Evolutionary conservation across 2,329 filamentous ascomycete species (phyloP).

Genomic region (Claviceps humidiphila): DNA sequence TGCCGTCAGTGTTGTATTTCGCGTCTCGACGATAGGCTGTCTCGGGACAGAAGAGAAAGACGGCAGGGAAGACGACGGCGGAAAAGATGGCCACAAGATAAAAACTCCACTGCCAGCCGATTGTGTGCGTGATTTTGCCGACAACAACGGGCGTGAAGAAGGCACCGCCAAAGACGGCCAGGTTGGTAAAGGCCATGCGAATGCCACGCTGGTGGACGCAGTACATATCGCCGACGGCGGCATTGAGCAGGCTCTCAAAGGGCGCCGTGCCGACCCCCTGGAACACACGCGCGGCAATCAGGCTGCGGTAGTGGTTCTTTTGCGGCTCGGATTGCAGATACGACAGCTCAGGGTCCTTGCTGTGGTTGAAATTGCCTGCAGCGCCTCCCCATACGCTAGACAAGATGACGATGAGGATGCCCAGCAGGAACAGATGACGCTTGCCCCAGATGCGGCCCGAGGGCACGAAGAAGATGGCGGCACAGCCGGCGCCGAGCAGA

Average conservation of each 20-base stretch:
- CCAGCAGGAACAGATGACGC: conserved; percentile 72
- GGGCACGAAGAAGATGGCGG: conserved; percentile 75
- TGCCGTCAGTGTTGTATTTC: conserved; percentile 42
- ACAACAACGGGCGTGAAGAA: conserved; percentile 76
- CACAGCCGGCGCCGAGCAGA: conserved; percentile 67
- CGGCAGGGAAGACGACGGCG: conserved; percentile 51
- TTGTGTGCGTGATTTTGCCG: conserved; percentile 63
- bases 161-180: conserved; percentile 43
- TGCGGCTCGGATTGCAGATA: conserved; percentile 2
- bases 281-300: conserved; percentile 67
- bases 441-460: conserved; percentile 87
- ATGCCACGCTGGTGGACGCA: conserved; percentile 75
- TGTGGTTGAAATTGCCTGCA: conserved; percentile 29
- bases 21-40: conserved; percentile 61
- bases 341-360: background rate
- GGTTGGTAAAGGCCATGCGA: conserved; percentile 67
- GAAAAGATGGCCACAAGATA: conserved; percentile 80
- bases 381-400: conserved; percentile 70
- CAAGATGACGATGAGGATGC: conserved; percentile 57
- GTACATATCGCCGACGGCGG: conserved; percentile 78
- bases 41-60: conserved; percentile 74
- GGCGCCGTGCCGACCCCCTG: conserved; percentile 81
- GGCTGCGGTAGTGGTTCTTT: conserved; percentile 46
- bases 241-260: conserved; percentile 83
- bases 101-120: conserved; percentile 83